phyloP scores from a whole-genome alignment of 2,329 filamentous ascomycete species.

The Cercospora citrullina region DNA sequence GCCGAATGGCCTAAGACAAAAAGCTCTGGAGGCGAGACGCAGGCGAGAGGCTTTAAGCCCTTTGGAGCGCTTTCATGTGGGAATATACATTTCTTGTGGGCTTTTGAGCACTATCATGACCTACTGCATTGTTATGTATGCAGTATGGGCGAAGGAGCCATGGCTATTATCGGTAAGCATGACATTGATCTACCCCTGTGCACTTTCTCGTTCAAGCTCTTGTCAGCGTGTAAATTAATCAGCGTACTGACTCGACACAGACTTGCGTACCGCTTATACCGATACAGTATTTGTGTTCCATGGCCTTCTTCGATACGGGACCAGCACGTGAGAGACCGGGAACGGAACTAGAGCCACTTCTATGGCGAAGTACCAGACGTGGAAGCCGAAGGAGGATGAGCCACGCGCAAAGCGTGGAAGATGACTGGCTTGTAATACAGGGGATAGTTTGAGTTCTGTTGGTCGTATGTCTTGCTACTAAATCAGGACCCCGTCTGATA shows the following conservation, averaged over 20 bases:
- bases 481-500: neutral
- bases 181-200: neutral
- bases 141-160: neutral
- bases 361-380: neutral
- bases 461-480: neutral
- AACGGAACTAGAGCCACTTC: neutral
- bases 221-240: neutral
- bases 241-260: neutral
- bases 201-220: neutral
- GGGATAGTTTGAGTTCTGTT: neutral
- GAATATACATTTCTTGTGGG: neutral
- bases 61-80: neutral
- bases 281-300: neutral
- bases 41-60: neutral
- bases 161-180: neutral
- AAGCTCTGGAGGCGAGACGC: neutral
- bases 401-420: neutral
- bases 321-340: neutral
- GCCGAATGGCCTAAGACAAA: neutral
- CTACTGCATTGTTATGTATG: neutral
- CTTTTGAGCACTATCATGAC: neutral
- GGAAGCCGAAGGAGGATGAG: neutral
- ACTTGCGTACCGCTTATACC: neutral
- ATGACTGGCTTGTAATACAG: neutral
- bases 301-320: conserved; percentile 5